Conservation (phyloP, 139 green algal genomes). For the Coelastrella sp. region DNA sequence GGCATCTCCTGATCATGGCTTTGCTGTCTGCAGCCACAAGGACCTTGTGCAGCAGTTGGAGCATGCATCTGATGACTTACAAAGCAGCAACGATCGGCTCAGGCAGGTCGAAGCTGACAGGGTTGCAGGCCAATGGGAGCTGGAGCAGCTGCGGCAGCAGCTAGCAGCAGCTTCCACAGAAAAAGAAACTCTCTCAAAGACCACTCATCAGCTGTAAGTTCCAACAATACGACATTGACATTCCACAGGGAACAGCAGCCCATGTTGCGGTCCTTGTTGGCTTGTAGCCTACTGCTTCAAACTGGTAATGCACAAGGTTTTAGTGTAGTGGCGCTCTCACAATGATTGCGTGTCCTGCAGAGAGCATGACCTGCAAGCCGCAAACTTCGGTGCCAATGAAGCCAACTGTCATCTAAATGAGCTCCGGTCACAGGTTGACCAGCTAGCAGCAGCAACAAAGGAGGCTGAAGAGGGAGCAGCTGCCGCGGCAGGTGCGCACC, state of each 20-base stretch:
- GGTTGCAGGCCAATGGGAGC: neutral
- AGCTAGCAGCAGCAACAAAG: constrained; percentile 20
- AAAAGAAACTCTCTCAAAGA: neutral
- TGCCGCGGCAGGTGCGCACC: constrained; percentile 5
- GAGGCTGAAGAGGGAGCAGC: constrained; percentile 6
- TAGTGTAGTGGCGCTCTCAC: no score
- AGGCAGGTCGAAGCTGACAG: constrained; percentile 8
- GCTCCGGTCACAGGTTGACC: constrained; percentile 15
- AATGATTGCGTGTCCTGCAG: neutral
- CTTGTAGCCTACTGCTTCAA: no score
- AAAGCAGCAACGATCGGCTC: neutral
- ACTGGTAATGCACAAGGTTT: no score
- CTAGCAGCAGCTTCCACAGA: neutral
- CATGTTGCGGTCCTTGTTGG: no score
- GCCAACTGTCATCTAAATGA: constrained; percentile 29
- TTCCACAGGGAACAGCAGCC: neutral
- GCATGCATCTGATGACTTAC: neutral
- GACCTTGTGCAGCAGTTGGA: constrained; percentile 31
- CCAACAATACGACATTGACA: neutral
- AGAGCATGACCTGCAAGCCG: constrained; percentile 26
- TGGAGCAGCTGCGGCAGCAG: constrained; percentile 10
- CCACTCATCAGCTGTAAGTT: constrained; percentile 8
- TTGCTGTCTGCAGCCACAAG: neutral
- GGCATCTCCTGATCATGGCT: neutral
- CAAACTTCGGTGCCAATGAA: neutral